Conservation (phyloP, 371 early-diverging fungal genomes). For the Coemansia sp. region DNA sequence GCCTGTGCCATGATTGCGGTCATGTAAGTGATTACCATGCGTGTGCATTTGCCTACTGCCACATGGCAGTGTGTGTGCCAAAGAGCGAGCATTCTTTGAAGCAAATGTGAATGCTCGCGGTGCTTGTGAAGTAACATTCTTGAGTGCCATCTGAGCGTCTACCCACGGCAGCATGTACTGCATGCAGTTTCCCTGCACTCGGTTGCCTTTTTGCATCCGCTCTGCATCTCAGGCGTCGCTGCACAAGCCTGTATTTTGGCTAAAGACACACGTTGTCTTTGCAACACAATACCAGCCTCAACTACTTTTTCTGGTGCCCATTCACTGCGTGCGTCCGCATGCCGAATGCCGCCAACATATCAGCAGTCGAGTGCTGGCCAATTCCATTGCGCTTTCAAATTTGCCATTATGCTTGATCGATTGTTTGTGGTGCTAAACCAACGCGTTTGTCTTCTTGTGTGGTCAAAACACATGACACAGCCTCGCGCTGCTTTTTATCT, state of each 20-base stretch:
- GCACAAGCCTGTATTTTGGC: slow-evolving; percentile 3
- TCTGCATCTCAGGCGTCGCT: not conserved
- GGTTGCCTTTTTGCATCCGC: slow-evolving; percentile 7
- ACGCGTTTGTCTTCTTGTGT: not conserved
- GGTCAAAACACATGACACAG: not conserved
- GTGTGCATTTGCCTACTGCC: not conserved
- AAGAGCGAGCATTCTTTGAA: not conserved
- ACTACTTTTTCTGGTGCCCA: not conserved
- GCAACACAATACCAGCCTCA: not conserved
- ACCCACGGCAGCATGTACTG: not conserved
- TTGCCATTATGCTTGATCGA: not conserved
- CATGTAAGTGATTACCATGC: slow-evolving; percentile 65
- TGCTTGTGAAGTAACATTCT: not conserved
- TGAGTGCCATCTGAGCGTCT: not conserved
- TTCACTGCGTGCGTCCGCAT: not conserved
- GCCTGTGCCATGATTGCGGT: slow-evolving; percentile 87
- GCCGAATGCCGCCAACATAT: not conserved
- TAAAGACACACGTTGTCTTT: slow-evolving; percentile 4
- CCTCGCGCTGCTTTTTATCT: not conserved
- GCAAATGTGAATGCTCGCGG: not conserved
- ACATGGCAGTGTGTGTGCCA: not conserved
- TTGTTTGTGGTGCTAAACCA: not conserved
- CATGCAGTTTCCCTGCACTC: not conserved
- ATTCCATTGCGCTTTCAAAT: not conserved
- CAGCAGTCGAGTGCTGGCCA: no score